Conservation (phyloP, 2,329 filamentous ascomycete species). For the Sclerotinia subarctica region DNA sequence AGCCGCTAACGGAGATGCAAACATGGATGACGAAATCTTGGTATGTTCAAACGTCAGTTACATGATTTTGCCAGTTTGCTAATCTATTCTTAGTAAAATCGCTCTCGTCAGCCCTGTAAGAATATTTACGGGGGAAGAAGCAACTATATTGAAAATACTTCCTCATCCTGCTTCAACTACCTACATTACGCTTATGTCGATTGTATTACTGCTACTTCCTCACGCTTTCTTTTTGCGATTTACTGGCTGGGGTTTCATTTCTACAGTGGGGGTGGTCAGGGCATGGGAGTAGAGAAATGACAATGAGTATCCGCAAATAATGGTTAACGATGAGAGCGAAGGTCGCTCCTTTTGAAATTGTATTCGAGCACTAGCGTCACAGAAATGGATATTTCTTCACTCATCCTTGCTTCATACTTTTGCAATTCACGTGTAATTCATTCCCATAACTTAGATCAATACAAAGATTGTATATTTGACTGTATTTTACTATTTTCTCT, state of each 20-base stretch:
- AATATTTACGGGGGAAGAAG: not conserved
- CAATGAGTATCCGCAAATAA: conserved; percentile 6
- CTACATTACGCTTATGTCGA: conserved; percentile 12
- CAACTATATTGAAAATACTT: not conserved
- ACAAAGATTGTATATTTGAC: conserved; percentile 42
- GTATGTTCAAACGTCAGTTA: conserved; percentile 19
- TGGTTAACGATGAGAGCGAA: conserved; percentile 16
- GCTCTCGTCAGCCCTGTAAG: not conserved
- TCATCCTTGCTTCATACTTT: not conserved
- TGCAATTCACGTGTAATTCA: not conserved
- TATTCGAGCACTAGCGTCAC: conserved; percentile 11
- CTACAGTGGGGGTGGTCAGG: conserved; percentile 7
- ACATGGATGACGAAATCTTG: conserved; percentile 65
- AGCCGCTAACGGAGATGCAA: conserved; percentile 49
- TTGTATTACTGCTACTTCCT: conserved; percentile 22
- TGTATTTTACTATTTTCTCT: too few species aligned
- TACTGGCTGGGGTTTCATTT: conserved; percentile 16
- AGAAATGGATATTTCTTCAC: not conserved
- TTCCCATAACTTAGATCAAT: not conserved
- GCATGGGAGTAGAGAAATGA: not conserved
- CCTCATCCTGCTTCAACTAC: not conserved
- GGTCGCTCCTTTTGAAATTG: conserved; percentile 17
- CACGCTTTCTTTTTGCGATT: conserved; percentile 14
- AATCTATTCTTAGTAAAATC: not conserved
- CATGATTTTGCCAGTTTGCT: not conserved